Evolutionary conservation across 495 filamentous ascomycete species (phyloP), one percentile per base, ranked within the genome.

Genomic region (Tuber brumale): DNA sequence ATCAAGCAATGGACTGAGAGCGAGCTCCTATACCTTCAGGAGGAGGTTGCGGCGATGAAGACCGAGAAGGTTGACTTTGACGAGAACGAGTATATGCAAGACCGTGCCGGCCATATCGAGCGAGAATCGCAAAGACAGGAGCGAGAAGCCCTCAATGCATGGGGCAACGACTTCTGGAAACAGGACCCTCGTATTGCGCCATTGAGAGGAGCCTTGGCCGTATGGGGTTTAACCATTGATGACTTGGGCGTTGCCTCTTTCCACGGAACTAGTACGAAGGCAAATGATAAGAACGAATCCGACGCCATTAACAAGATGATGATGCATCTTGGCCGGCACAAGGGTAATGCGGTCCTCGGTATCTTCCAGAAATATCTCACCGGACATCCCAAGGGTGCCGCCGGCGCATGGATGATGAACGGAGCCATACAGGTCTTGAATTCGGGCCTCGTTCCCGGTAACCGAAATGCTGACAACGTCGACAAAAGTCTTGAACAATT

Each of bases 311-410:
- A 95, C 88, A 92, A 97, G 85, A 97, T 98, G 86, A 88, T 99
- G 85, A 91, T 89, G 80, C 96, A 99, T 84, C 91, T 99, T 70
- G 95, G 96, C 76, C 92, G 95, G 72, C 89, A 90, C 85, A 97
- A 97, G 89, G 95, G 95, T 81, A 98, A 99, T 84, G 94, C 96
- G 42, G 87, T 99, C 12, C 85, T 98, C 76, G 95, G 95, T 85
- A 95, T 99, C 84, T 99, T 98, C 92, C 95, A 99, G 85, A 99
- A 99, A 85, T 98, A 97, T 84, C 90, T 99, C 57, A 99, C 95
- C 23, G 95, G 95, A 81, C 95, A 99, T 85, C 95, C 95, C 80
- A 99, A 99, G 90, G 95, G 95, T 90, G 95, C 95, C 82, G 95
- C 95, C 71, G 95, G 95, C 85, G 95, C 94, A 69, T 99, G 95